phyloP scores from a whole-genome alignment of 1,284 basidiomycete genomes.

The Gomphus bonarii region DNA sequence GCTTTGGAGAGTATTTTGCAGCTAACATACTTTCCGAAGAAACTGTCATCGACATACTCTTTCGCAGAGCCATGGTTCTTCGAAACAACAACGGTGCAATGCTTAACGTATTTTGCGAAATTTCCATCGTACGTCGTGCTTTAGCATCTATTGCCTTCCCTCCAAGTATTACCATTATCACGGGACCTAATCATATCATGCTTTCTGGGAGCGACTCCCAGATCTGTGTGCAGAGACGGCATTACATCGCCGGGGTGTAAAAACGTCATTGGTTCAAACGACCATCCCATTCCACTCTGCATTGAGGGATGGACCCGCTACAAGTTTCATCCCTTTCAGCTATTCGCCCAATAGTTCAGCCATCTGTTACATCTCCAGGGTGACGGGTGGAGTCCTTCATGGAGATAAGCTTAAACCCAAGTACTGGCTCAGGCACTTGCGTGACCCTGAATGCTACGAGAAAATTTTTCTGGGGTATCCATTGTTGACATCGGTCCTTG shows the following conservation, averaged over 20 bases:
- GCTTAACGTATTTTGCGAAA: constrained; percentile 10
- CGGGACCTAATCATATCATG: constrained; percentile 8
- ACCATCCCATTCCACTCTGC: constrained; percentile 11
- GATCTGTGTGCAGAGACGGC: not conserved
- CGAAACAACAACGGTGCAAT: constrained; percentile 4
- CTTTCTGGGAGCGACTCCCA: constrained; percentile 5
- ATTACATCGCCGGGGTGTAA: constrained; percentile 1
- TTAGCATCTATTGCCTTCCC: constrained; percentile 1
- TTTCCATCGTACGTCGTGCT: not conserved
- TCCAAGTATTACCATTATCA: constrained; percentile 8
- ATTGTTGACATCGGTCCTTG: constrained; percentile 10
- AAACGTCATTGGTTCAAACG: constrained; percentile 2
- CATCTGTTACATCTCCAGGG: constrained; percentile 4
- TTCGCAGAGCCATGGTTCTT: constrained; percentile 10
- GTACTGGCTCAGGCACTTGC: constrained; percentile 11
- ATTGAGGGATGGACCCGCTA: not conserved
- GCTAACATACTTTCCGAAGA: constrained; percentile 10
- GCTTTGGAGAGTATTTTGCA: constrained; percentile 17
- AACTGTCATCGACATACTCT: constrained; percentile 11
- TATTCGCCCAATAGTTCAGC: not conserved
- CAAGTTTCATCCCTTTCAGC: not conserved
- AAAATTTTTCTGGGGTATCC: no score
- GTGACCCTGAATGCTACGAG: no score
- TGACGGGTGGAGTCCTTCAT: not conserved
- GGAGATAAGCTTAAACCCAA: not conserved